A percentile compares a stretch with the other conserved stretches of the same genome.
Conservation (phyloP, 2,329 filamentous ascomycete genomes). For the Cladosporium phlei region DNA sequence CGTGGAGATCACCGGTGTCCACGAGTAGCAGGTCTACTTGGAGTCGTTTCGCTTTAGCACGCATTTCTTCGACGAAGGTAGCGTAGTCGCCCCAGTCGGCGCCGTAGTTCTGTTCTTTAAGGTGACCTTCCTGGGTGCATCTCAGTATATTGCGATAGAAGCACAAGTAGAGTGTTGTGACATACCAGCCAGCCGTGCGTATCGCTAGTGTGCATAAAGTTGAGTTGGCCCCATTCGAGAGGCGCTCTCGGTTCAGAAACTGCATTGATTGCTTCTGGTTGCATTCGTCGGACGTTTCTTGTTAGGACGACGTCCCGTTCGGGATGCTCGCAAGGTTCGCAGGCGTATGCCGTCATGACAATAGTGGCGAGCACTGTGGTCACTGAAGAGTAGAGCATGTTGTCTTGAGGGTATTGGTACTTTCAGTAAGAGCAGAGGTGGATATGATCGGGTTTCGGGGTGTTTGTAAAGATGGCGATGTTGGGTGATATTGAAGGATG, state of each 20-base stretch:
- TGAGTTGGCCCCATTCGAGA: conserved; percentile 59
- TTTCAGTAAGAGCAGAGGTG: too few relatives aligned
- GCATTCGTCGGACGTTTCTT: conserved; percentile 40
- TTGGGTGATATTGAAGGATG: too few relatives aligned
- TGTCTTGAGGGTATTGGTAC: too few relatives aligned
- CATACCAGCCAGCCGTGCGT: conserved; percentile 52
- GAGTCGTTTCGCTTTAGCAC: conserved; percentile 51
- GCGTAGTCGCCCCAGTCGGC: conserved; percentile 65
- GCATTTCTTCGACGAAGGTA: conserved; percentile 57
- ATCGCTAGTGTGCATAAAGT: conserved; percentile 63
- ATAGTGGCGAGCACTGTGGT: too few relatives aligned
- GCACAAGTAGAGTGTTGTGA: conserved; percentile 30
- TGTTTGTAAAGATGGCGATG: too few relatives aligned
- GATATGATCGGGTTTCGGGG: too few relatives aligned
- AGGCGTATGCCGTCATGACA: conserved; percentile 26
- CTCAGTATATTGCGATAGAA: background rate
- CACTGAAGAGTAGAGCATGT: too few relatives aligned
- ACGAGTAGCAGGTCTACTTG: conserved; percentile 57
- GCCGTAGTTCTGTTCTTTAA: conserved; percentile 60
- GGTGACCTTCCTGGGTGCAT: conserved; percentile 22
- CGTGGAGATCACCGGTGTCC: conserved; percentile 63
- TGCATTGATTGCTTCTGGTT: conserved; percentile 41
- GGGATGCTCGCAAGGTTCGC: conserved; percentile 38
- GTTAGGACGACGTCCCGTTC: conserved; percentile 38
- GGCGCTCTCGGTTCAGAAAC: conserved; percentile 34